Evolutionary conservation across 2,329 filamentous ascomycete species (phyloP).

Genomic region (Cadophora malorum): DNA sequence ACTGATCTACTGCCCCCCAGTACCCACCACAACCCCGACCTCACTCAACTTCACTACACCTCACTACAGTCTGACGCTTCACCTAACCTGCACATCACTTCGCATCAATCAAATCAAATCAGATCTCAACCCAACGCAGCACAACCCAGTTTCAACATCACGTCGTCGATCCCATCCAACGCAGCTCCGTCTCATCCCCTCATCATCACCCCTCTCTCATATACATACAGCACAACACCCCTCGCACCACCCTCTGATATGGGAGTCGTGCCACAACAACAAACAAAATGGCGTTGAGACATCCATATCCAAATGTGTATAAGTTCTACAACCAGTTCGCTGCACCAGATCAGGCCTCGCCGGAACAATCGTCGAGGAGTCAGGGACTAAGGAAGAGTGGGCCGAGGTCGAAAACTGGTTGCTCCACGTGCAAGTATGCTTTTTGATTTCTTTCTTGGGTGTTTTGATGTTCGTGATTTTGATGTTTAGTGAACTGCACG

Average conservation of each 20-base stretch:
- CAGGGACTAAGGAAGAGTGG: slow-evolving; percentile 46
- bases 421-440: slow-evolving; percentile 46
- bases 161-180: slow-evolving; percentile 1
- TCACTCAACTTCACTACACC: neutral
- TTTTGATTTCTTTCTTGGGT: slow-evolving; percentile 14
- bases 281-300: slow-evolving; percentile 43
- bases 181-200: neutral
- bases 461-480: neutral
- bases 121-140: slow-evolving; percentile 4
- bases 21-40: slow-evolving; percentile 8
- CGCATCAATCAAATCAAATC: neutral
- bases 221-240: neutral
- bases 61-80: neutral
- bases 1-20: slow-evolving; percentile 9
- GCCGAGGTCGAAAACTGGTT: slow-evolving; percentile 45
- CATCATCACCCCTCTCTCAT: neutral
- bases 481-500: neutral
- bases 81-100: slow-evolving; percentile 1
- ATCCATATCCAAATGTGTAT: slow-evolving; percentile 46
- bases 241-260: slow-evolving; percentile 8
- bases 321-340: slow-evolving; percentile 46
- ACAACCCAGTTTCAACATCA: slow-evolving; percentile 4
- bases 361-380: slow-evolving; percentile 43
- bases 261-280: slow-evolving; percentile 27
- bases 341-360: slow-evolving; percentile 42